These are phyloP conservation scores for Plasmodium reichenowi DNA, from an alignment of 169 alveolate genomes.

Conservation along the genomic window DNA sequence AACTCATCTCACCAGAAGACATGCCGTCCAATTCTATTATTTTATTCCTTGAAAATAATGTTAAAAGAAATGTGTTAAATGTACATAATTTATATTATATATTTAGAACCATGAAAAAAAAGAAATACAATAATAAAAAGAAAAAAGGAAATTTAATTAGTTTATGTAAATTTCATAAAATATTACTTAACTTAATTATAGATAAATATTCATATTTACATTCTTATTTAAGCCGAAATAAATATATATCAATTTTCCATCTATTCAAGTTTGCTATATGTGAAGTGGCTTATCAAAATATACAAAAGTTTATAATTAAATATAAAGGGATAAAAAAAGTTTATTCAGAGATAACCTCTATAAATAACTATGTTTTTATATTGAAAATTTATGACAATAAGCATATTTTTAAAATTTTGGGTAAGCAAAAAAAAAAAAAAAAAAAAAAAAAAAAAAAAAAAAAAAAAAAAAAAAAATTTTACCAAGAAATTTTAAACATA, in stretches of 20 bases:
- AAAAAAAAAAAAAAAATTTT: too few species aligned
- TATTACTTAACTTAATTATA: conserved; percentile 20
- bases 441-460: background rate
- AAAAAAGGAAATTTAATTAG: conserved; percentile 3
- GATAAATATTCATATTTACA: conserved; percentile 40
- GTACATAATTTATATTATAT: conserved; percentile 25
- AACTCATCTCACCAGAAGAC: background rate
- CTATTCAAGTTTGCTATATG: conserved; percentile 42
- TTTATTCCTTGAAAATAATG: conserved; percentile 26
- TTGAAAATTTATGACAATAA: conserved; percentile 22
- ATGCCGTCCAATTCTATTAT: background rate
- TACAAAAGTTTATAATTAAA: conserved; percentile 23
- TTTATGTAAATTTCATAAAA: conserved; percentile 23
- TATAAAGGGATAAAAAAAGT: conserved; percentile 13
- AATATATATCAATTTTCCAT: conserved; percentile 42
- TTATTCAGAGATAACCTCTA: conserved; percentile 18
- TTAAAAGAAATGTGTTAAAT: conserved; percentile 10
- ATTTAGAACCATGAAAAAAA: conserved; percentile 27
- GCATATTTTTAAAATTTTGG: conserved; percentile 41
- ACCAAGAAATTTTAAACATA: too few species aligned
- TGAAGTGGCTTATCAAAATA: conserved; percentile 10
- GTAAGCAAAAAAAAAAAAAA: background rate
- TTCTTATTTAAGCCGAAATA: conserved; percentile 46
- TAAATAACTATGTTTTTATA: conserved; percentile 24
- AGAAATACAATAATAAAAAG: background rate